A percentile compares a stretch with the other conserved stretches of the same genome.
Evolutionary conservation across 2,329 filamentous ascomycete genomes (phyloP).

Genomic region (Paraconiothyrium brasiliense): DNA sequence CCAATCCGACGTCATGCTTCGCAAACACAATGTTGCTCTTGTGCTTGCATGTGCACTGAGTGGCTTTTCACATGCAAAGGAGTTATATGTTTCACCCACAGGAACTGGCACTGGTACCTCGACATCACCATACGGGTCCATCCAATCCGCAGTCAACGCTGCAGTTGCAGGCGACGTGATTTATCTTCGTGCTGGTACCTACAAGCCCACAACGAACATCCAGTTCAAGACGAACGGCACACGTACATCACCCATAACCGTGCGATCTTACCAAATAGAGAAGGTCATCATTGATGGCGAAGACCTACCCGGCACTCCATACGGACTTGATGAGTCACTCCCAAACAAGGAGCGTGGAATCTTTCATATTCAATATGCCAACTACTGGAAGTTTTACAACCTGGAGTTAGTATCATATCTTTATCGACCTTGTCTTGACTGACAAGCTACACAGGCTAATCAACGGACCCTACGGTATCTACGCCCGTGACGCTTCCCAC

Average conservation of each 20-base stretch:
- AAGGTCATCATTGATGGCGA: conserved; percentile 60
- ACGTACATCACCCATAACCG: conserved; percentile 51
- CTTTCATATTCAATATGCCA: conserved; percentile 57
- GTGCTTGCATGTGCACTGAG: not conserved
- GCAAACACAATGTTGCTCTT: not conserved
- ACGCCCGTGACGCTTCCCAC: conserved; percentile 46
- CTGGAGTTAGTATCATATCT: not conserved
- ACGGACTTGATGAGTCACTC: conserved; percentile 51
- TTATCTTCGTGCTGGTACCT: conserved; percentile 57
- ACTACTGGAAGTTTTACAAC: conserved; percentile 56
- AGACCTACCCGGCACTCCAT: conserved; percentile 52
- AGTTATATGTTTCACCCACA: conserved; percentile 58
- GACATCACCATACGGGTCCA: conserved; percentile 55
- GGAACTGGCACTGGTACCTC: conserved; percentile 52
- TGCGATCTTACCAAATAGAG: conserved; percentile 56
- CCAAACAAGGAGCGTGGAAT: conserved; percentile 57
- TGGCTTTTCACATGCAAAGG: conserved; percentile 19
- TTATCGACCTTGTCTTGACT: not conserved
- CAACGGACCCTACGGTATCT: conserved; percentile 53
- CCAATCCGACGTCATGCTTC: not conserved
- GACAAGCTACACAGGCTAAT: conserved; percentile 49
- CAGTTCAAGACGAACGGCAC: conserved; percentile 56
- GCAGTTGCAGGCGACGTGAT: conserved; percentile 59
- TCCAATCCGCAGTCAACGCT: conserved; percentile 58
- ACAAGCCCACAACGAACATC: conserved; percentile 58